These are phyloP conservation scores for Plenodomus tracheiphilus DNA, from an alignment of 2,329 filamentous ascomycete species.

Conservation along the genomic window DNA sequence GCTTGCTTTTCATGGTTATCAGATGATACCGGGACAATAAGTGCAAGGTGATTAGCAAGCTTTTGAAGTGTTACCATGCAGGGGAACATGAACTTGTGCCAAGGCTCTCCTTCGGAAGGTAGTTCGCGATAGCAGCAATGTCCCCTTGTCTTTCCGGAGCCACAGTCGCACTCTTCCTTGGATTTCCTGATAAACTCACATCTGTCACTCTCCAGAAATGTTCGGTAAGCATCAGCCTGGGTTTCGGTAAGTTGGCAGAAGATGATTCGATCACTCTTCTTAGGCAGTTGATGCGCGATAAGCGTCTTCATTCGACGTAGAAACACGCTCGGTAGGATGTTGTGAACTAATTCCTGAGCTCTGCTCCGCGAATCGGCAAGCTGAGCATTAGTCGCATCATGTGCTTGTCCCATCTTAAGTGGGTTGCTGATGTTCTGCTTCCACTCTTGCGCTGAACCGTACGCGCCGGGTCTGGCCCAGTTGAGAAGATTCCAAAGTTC, in stretches of 20 bases:
- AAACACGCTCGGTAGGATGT: slow-evolving; percentile 87
- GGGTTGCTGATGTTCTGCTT: slow-evolving; percentile 75
- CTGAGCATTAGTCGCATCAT: slow-evolving; percentile 83
- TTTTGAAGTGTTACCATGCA: slow-evolving; percentile 82
- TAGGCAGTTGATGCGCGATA: slow-evolving; percentile 89
- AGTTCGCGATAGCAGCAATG: slow-evolving; percentile 75
- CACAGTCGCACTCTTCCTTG: slow-evolving; percentile 70
- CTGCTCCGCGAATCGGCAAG: slow-evolving; percentile 80
- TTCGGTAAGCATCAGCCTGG: slow-evolving; percentile 81
- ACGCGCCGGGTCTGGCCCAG: slow-evolving; percentile 85
- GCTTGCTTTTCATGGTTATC: slow-evolving; percentile 73
- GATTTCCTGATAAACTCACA: slow-evolving; percentile 70
- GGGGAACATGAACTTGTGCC: slow-evolving; percentile 82
- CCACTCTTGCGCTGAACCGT: slow-evolving; percentile 75
- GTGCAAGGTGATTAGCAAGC: slow-evolving; percentile 87
- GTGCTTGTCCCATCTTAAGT: slow-evolving; percentile 84
- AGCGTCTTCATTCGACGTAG: slow-evolving; percentile 89
- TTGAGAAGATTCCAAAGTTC: slow-evolving; percentile 96
- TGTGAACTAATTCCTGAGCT: slow-evolving; percentile 81
- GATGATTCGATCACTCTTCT: slow-evolving; percentile 91
- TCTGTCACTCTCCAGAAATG: slow-evolving; percentile 73
- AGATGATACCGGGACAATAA: slow-evolving; percentile 71
- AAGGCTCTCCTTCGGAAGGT: slow-evolving; percentile 60
- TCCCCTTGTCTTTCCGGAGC: slow-evolving; percentile 70
- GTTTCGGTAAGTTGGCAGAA: slow-evolving; percentile 88